Percentiles rank a stretch among this genome's conserved stretches.
Evolutionary conservation across 371 early-diverging fungal species (phyloP).

Genomic region (Capillidium heterosporum): DNA sequence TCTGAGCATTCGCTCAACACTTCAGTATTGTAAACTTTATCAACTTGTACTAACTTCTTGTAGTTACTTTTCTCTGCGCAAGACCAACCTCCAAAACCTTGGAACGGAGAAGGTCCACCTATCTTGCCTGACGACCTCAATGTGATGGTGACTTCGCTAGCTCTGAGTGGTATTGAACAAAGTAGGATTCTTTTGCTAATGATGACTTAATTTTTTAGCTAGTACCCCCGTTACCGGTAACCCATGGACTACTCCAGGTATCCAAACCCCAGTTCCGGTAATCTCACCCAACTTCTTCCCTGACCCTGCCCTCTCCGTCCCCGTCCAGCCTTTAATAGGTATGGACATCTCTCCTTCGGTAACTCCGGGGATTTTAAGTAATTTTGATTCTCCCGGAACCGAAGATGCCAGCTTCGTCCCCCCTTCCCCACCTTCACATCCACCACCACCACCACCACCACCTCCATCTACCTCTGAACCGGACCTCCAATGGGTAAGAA

Average conservation of each 20-base stretch:
- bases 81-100: too few relatives aligned
- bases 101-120: too few relatives aligned
- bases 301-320: constrained; percentile 41
- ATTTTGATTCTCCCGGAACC: constrained; percentile 25
- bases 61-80: too few relatives aligned
- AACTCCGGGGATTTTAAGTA: constrained; percentile 82
- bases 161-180: too few relatives aligned
- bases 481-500: neutral
- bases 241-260: neutral
- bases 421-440: neutral
- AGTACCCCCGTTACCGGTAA: too few relatives aligned
- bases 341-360: constrained; percentile 75
- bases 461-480: constrained; percentile 1
- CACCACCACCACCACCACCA: constrained; percentile 1
- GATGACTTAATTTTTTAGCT: too few relatives aligned
- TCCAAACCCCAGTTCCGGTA: constrained; percentile 26
- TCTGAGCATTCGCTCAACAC: constrained; percentile 23
- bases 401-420: constrained; percentile 9
- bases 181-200: too few relatives aligned
- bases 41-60: too few relatives aligned
- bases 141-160: too few relatives aligned
- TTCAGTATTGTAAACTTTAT: neutral
- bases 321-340: constrained; percentile 58
- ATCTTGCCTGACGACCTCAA: too few relatives aligned
- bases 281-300: constrained; percentile 63